Base-by-base conservation (phyloP, 805 yeast species). In the Metschnikowia drakensbergensis region DNA sequence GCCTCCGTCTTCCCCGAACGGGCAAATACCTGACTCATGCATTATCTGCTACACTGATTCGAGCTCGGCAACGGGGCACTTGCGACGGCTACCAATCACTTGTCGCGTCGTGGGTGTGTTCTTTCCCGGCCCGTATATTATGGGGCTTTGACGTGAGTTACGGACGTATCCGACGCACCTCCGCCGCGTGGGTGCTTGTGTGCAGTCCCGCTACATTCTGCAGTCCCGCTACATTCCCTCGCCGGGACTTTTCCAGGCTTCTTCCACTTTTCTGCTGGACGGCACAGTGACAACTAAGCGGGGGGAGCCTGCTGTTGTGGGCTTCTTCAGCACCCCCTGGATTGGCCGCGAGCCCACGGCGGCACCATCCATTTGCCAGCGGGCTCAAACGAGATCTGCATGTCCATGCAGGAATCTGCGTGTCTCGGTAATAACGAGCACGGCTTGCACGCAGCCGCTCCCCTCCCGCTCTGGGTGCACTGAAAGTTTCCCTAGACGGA, bases 111-210 rank as follows among this genome's bases (percentile, higher is more conserved):
- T 2, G 11, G 34, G 4, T n/a, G 13, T 4, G 34, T 3, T 17
- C 23, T n/a, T n/a, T 6, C 25, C 36, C 36, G 6, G 33, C 40
- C 22, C 40, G 25, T 11, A 7, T 11, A 5, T 28, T 10, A 23
- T 28, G 13, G 9, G 25, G 25, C 23, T 8, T 6, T 6, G 23
- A 23, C 22, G 36, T 30, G 36, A 40, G 43, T 40, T 40, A 17
- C 43, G 36, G 43, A 40, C 36, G 36, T 30, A 31, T 6, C 36
- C 23, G 23, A 29, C 29, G 43, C 43, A 36, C 36, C 36, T 28
- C 23, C 10, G 36, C 36, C 33, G 7, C 6, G 33, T 6, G 1
- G n/a, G 33, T 6, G 13, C 2, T 11, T 11, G n/a, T 7, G 7
- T 30, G 33, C 33, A 30, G 33, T 30, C 2, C 17, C 17, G 17